Conservation (phyloP, 305 asterid genomes). For the Rubia occidens region DNA sequence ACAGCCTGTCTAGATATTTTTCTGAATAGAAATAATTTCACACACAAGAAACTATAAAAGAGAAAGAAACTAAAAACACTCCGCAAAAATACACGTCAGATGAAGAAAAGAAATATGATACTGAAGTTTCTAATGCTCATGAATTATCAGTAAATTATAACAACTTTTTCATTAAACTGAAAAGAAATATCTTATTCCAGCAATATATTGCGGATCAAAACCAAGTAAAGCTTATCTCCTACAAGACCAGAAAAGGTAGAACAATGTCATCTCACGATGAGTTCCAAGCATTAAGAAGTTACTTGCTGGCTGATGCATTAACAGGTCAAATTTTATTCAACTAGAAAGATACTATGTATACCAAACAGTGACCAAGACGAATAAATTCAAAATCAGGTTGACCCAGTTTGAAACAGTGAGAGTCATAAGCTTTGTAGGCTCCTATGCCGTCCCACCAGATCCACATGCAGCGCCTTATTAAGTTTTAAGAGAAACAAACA, state of each 20-base stretch:
- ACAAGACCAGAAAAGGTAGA: background rate
- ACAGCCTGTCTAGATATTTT: background rate
- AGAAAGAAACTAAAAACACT: background rate
- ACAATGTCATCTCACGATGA: background rate
- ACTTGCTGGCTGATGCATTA: background rate
- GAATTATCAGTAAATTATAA: background rate
- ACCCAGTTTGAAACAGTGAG: background rate
- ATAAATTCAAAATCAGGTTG: background rate
- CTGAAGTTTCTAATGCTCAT: background rate
- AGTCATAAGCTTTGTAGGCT: background rate
- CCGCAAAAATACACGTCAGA: background rate
- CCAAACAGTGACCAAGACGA: constrained; percentile 2
- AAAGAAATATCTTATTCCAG: background rate
- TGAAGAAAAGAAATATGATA: background rate
- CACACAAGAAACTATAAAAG: background rate
- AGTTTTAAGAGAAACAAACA: background rate
- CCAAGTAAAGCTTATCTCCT: background rate
- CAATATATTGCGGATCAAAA: background rate
- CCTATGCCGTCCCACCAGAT: background rate
- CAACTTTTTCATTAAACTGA: background rate
- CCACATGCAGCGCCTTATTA: background rate
- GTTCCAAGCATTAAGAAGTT: background rate
- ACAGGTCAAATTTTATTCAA: background rate
- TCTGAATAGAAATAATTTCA: background rate
- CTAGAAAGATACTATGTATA: too few species aligned